phyloP scores from a whole-genome alignment of 1,284 basidiomycete species.

The Lentinus polychrous region DNA sequence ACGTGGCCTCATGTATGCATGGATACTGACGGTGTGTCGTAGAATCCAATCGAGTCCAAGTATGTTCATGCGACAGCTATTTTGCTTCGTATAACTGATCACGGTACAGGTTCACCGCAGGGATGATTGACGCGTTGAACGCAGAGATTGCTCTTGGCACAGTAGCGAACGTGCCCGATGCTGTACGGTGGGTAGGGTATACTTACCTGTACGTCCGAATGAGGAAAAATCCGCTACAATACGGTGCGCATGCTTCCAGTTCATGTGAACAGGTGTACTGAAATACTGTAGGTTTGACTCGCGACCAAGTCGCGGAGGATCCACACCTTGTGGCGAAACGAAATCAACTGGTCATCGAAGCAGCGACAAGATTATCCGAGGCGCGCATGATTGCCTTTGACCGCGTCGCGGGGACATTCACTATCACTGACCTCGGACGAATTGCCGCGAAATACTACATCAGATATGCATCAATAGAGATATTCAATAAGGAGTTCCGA shows the following conservation, averaged over 20 bases:
- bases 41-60: conserved; percentile 97
- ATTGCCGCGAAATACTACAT: conserved; percentile 98
- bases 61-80: conserved; percentile 30
- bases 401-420: conserved; percentile 52
- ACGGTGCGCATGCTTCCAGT: conserved; percentile 48
- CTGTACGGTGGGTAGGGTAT: conserved; percentile 93
- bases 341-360: conserved; percentile 62
- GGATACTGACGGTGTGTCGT: conserved; percentile 8
- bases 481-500: conserved; percentile 82
- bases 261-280: neutral
- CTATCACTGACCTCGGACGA: conserved; percentile 83
- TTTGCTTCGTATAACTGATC: conserved; percentile 7
- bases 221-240: conserved; percentile 87
- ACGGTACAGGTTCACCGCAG: conserved; percentile 66
- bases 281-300: conserved; percentile 59
- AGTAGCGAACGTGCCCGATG: conserved; percentile 84
- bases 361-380: conserved; percentile 68
- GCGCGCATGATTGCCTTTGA: conserved; percentile 85
- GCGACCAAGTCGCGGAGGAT: conserved; percentile 71
- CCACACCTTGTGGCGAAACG: conserved; percentile 75
- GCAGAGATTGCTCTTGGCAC: conserved; percentile 96
- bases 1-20: conserved; percentile 6
- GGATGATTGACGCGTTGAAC: conserved; percentile 90
- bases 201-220: conserved; percentile 97
- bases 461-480: conserved; percentile 79